Percentiles rank a stretch among this genome's conserved stretches.
Conservation (phyloP, 495 filamentous ascomycete genomes). For the Penicillium paxilli region DNA sequence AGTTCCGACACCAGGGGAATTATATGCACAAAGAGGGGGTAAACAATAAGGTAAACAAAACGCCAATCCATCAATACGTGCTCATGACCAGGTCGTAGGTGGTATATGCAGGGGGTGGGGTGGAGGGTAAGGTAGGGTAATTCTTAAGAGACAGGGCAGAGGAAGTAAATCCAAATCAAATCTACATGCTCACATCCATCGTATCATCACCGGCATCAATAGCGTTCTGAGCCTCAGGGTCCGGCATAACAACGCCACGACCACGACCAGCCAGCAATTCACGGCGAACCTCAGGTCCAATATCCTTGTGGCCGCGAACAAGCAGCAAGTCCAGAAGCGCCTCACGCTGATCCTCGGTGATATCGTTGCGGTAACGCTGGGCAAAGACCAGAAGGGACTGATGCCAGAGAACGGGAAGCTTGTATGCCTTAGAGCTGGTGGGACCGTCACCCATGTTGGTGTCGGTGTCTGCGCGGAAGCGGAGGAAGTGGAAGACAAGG, state of each 20-base stretch:
- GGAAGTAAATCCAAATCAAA: conserved; percentile 25
- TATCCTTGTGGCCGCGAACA: conserved; percentile 80
- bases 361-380: conserved; percentile 89
- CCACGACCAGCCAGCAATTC: conserved; percentile 89
- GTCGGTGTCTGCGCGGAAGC: conserved; percentile 66
- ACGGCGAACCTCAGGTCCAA: conserved; percentile 88
- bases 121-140: neutral
- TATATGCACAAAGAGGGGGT: conserved; percentile 29
- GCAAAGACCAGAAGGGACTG: conserved; percentile 87
- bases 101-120: conserved; percentile 24
- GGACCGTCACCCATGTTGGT: conserved; percentile 40
- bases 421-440: conserved; percentile 49
- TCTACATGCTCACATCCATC: conserved; percentile 62
- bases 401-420: conserved; percentile 87
- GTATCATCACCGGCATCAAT: conserved; percentile 82
- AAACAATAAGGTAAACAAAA: conserved; percentile 14
- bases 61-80: conserved; percentile 37
- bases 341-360: conserved; percentile 91
- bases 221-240: conserved; percentile 52
- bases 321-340: conserved; percentile 87
- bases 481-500: conserved; percentile 92
- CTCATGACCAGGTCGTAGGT: conserved; percentile 34
- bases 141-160: conserved; percentile 7
- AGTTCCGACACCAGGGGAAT: conserved; percentile 27
- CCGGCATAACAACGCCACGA: conserved; percentile 71